Evolutionary conservation across 2,329 filamentous ascomycete species (phyloP), one percentile per base, ranked within the genome.

Genomic region (Apiospora sp.): DNA sequence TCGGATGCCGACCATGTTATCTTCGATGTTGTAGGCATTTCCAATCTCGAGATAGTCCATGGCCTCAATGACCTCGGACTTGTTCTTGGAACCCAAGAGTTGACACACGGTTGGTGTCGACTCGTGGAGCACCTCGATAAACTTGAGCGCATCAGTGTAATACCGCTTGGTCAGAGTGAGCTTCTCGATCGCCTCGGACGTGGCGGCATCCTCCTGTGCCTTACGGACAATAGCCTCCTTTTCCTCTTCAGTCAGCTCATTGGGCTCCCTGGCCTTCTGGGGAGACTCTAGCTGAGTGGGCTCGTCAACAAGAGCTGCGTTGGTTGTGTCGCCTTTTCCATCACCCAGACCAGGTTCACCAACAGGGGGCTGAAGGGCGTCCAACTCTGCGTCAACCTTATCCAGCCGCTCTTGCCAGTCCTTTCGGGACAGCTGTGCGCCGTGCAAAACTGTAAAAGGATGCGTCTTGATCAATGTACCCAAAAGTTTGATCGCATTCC

Each of bases 11-110:
- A 92, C 85, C 82, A 97, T 95, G 80, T 97, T 95, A 76, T 96
- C 94, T 81, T 98, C 94, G 73, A 99, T 92, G 82, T 97, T 96
- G 87, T 98, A 98, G 7, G 95, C 96, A 81, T 99, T 95, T 64
- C 96, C 93, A 64, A 98, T 91, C 77, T 97, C 95, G 77, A 99
- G 97, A 83, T 97, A 99, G 81, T 99, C 96, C 91, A 99, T 99
- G 22, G 97, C 96, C 82, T 99, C 97, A 74, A 99, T 98, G 37
- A 98, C 94, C 82, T 99, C 96, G 78, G 94, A 98, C 87, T 99
- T 99, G 86, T 99, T 99, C 80, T 94, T 94, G 43, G 96, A 97
- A 7, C 94, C 94, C 4, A 99, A 88, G 24, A 99, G 88, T 82
- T 98, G 96, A 75, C 93, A 94, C 46, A 98, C 92, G 2, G 91